Evolutionary conservation across 2,329 filamentous ascomycete genomes (phyloP).

Genomic region (Ophiosphaerella korrae): DNA sequence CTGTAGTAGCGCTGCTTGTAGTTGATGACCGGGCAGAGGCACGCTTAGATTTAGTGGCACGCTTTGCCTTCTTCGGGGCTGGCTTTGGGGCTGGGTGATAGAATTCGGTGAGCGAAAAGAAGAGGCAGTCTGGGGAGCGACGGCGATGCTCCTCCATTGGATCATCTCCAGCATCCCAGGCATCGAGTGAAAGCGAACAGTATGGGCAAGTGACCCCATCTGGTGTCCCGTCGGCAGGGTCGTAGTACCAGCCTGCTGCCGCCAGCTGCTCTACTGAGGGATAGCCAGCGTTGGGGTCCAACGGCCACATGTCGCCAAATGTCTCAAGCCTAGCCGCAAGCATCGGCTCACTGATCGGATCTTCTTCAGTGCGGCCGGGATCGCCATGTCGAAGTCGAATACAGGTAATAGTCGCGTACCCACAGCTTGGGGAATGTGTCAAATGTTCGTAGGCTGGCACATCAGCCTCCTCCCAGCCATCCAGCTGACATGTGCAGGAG

Average conservation of each 20-base stretch:
- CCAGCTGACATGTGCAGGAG: conserved; percentile 79
- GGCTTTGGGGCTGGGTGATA: conserved; percentile 36
- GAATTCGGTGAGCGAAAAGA: conserved; percentile 74
- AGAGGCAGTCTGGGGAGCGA: conserved; percentile 78
- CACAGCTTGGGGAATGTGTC: conserved; percentile 79
- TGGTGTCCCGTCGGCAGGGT: conserved; percentile 78
- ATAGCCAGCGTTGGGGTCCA: conserved; percentile 61
- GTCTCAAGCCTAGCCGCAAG: conserved; percentile 79
- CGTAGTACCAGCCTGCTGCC: conserved; percentile 93
- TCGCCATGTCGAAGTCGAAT: conserved; percentile 65
- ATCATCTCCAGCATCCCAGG: conserved; percentile 92
- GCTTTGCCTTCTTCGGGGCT: conserved; percentile 35
- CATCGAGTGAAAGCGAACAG: conserved; percentile 86
- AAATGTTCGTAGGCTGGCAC: conserved; percentile 84
- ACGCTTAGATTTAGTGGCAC: conserved; percentile 31
- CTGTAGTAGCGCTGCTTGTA: conserved; percentile 16
- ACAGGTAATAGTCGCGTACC: conserved; percentile 74
- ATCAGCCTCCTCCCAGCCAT: conserved; percentile 90
- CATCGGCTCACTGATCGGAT: conserved; percentile 75
- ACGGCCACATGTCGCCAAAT: conserved; percentile 84
- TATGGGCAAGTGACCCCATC: conserved; percentile 93
- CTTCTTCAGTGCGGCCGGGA: conserved; percentile 68
- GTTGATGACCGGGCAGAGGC: conserved; percentile 25
- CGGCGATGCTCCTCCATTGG: conserved; percentile 88
- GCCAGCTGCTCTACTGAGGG: conserved; percentile 71